Evolutionary conservation across 2,329 filamentous ascomycete species (phyloP), one percentile per base, ranked within the genome.

Genomic region (Davidsoniella virescens): DNA sequence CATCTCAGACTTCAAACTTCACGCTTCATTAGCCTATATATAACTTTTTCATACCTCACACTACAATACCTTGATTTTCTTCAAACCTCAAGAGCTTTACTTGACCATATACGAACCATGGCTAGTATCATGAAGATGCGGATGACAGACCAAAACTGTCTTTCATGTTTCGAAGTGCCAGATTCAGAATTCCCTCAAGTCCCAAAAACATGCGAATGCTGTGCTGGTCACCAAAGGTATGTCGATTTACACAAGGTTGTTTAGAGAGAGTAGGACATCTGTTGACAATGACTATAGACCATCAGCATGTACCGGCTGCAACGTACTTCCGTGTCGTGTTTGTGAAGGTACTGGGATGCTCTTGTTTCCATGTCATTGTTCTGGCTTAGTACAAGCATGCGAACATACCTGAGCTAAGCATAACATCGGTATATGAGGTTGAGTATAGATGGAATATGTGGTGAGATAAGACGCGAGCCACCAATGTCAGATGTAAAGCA

Each of bases 181-280:
- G 36, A 46, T 36, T 40, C 36, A 9, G 18, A n/a, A 2, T 8
- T 45, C 20, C 49, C 49, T 40, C 43, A 51, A 39, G 25, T 37
- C 16, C 41, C 49, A n/a, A 39, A 20, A 20, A 51, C 43, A 8
- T 51, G 49, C 26, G 29, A 51, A 12, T 51, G 49, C 26, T 51
- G 49, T 26, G 43, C 43, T n/a, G 49, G 49, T 6, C 44, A 43
- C 20, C 41, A 45, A 20, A 33, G 49, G 49, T 51, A 41, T 23
- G 48, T 23, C 10, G 26, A 9, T 10, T 9, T 9, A 16, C 5
- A 41, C 9, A 16, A 9, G 12, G 5, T 5, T 17, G 1, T 6
- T 33, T 2, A 16, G 8, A 23, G 7, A 7, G 7, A 7, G 36
- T 3, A 5, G 16, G 26, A 8, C 12, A 16, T 23, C 2, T 29